Evolutionary conservation across 2,329 filamentous ascomycete genomes (phyloP).

Genomic region (Calcarisporium arbuscula): DNA sequence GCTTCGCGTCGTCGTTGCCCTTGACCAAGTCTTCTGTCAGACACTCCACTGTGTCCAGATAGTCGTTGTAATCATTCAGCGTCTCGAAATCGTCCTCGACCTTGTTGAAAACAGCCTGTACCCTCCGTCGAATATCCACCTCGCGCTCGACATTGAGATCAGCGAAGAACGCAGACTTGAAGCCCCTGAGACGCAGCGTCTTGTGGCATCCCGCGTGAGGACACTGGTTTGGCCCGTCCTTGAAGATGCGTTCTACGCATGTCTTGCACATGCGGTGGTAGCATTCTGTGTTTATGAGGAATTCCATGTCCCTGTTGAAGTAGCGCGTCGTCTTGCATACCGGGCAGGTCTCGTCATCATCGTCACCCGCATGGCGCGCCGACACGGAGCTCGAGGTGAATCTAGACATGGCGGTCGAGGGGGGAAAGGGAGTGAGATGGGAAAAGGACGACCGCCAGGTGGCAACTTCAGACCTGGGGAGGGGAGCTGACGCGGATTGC

Average conservation of each 20-base stretch:
- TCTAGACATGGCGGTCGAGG: slow-evolving; percentile 19
- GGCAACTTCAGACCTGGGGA: too few relatives aligned
- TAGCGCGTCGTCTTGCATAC: slow-evolving; percentile 97
- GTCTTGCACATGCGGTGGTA: slow-evolving; percentile 99
- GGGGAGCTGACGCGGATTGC: too few relatives aligned
- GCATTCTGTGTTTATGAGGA: slow-evolving; percentile 96
- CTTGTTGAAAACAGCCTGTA: slow-evolving; percentile 79
- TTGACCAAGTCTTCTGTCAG: slow-evolving; percentile 83
- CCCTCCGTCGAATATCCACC: slow-evolving; percentile 80
- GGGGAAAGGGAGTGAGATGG: slow-evolving; percentile 19
- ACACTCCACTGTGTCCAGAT: slow-evolving; percentile 86
- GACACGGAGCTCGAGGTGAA: slow-evolving; percentile 10
- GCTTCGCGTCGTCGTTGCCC: slow-evolving; percentile 57
- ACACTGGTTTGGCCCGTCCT: slow-evolving; percentile 83
- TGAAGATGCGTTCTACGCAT: slow-evolving; percentile 92
- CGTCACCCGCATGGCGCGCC: slow-evolving; percentile 12
- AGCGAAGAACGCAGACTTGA: slow-evolving; percentile 82
- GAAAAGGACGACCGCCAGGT: not conserved
- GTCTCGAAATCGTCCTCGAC: slow-evolving; percentile 86
- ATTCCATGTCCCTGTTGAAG: slow-evolving; percentile 88
- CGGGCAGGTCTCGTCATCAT: slow-evolving; percentile 71
- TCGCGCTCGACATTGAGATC: slow-evolving; percentile 86
- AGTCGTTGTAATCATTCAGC: slow-evolving; percentile 81
- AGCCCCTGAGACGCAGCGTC: slow-evolving; percentile 78
- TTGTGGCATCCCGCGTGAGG: slow-evolving; percentile 83